phyloP scores from a whole-genome alignment of 345 rosid genomes.

The Litchi chinensis region DNA sequence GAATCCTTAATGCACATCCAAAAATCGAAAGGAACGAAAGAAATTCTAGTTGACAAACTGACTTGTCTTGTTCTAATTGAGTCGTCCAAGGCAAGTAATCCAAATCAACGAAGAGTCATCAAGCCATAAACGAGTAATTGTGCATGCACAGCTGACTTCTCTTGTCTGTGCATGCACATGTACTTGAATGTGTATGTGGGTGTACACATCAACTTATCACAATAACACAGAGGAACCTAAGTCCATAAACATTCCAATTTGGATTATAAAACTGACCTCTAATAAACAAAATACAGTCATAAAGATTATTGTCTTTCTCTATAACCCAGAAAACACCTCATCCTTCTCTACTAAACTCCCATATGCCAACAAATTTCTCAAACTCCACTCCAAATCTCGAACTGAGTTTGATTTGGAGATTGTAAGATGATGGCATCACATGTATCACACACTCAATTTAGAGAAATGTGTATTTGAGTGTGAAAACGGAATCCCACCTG shows the following conservation, averaged over 20 bases:
- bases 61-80: neutral
- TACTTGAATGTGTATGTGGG: neutral
- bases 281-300: too few relatives aligned
- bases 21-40: neutral
- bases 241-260: neutral
- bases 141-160: neutral
- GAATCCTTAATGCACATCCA: neutral
- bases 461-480: neutral
- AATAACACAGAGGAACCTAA: neutral
- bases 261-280: neutral
- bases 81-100: neutral
- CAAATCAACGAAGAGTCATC: neutral
- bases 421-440: neutral
- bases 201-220: neutral
- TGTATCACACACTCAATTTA: slow-evolving; percentile 1
- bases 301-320: neutral
- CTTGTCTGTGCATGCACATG: neutral
- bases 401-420: neutral
- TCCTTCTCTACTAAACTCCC: neutral
- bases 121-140: neutral
- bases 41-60: neutral
- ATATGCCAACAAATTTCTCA: neutral
- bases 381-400: neutral
- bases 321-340: neutral
- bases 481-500: slow-evolving; percentile 53